phyloP scores from a whole-genome alignment of 441 rosid species.

The Pelargonium australe region DNA sequence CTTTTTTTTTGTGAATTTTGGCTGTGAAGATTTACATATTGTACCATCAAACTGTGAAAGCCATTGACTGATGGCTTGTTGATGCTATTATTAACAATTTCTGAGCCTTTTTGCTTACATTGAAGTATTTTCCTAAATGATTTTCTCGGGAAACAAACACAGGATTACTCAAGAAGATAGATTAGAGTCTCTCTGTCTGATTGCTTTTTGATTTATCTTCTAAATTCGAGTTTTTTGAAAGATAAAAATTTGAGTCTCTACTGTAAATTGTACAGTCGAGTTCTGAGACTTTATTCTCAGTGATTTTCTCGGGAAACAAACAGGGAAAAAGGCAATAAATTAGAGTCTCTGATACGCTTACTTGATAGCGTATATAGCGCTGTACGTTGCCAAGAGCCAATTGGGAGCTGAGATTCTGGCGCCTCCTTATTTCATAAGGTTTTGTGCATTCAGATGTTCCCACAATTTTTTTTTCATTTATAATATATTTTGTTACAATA shows the following conservation, averaged over 20 bases:
- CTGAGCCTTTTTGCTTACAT: constrained; percentile 24
- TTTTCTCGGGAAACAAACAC: too few relatives aligned
- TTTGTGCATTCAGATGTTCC: constrained; percentile 35
- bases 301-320: not conserved
- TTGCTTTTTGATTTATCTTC: too few relatives aligned
- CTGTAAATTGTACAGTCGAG: too few relatives aligned
- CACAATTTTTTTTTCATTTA: constrained; percentile 11
- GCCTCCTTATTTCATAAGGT: not conserved
- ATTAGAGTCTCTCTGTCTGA: too few relatives aligned
- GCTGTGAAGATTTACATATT: constrained; percentile 28
- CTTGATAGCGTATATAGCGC: constrained; percentile 43
- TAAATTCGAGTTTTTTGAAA: too few relatives aligned
- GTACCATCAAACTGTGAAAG: constrained; percentile 60
- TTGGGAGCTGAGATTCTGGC: constrained; percentile 44
- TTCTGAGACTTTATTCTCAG: too few relatives aligned
- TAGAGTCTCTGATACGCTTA: constrained; percentile 19
- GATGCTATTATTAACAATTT: constrained; percentile 21
- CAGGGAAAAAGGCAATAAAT: not conserved
- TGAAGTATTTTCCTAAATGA: too few relatives aligned
- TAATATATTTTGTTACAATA: not conserved
- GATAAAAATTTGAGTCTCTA: too few relatives aligned
- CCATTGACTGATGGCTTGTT: constrained; percentile 21
- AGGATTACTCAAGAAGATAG: too few relatives aligned
- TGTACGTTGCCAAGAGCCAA: constrained; percentile 50
- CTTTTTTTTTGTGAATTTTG: not conserved